Percentiles rank a stretch among this genome's conserved stretches.
phyloP scores from a whole-genome alignment of 768 basidiomycete species.

The Harrya chromipes region DNA sequence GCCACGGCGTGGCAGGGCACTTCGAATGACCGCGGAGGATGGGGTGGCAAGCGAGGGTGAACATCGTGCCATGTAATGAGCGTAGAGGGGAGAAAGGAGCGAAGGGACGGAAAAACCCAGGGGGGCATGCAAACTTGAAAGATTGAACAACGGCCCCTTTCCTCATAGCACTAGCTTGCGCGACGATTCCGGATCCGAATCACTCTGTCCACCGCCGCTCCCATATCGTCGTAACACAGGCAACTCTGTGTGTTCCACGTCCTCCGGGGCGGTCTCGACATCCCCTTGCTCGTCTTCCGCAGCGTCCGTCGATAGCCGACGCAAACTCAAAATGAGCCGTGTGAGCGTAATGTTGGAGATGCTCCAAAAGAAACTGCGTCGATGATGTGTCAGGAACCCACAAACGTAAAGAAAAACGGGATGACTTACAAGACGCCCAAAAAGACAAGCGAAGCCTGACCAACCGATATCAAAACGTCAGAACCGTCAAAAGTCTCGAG shows the following conservation, averaged over 20 bases:
- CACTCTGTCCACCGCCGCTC: background rate
- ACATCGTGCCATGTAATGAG: too few relatives aligned
- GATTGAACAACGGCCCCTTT: too few relatives aligned
- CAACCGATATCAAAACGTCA: background rate
- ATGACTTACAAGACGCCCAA: constrained; percentile 22
- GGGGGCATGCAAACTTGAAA: too few relatives aligned
- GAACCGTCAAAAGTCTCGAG: background rate
- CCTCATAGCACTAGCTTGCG: background rate
- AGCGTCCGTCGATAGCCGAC: constrained; percentile 11
- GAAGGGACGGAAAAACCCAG: too few relatives aligned
- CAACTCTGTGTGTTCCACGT: constrained; percentile 6
- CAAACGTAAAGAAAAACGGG: background rate
- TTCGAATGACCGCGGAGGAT: too few relatives aligned
- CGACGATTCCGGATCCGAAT: background rate
- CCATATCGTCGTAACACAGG: background rate
- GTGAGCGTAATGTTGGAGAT: constrained; percentile 32
- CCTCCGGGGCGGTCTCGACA: background rate
- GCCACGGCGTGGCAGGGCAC: too few relatives aligned
- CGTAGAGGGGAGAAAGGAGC: too few relatives aligned
- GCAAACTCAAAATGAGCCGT: constrained; percentile 33
- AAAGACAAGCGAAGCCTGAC: constrained; percentile 17
- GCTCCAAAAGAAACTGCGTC: constrained; percentile 36
- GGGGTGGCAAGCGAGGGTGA: too few relatives aligned
- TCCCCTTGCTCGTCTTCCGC: background rate
- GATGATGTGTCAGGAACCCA: background rate